Percentiles rank a stretch among this genome's conserved stretches.
Conservation (phyloP, 2,329 filamentous ascomycete genomes). For the Calonectria hongkongensis region DNA sequence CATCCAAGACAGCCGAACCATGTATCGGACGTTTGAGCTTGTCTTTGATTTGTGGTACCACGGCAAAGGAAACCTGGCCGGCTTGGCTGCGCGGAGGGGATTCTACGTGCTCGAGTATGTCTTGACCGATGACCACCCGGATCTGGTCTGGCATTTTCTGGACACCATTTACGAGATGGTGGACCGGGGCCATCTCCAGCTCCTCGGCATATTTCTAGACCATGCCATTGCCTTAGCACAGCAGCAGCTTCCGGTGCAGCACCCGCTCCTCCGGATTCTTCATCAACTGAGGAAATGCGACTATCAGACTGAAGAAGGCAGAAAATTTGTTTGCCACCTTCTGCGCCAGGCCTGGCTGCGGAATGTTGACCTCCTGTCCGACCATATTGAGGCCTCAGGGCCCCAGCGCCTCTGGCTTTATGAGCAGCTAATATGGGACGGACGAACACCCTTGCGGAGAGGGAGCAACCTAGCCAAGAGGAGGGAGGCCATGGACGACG, state of each 20-base stretch:
- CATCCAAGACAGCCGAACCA: slow-evolving; percentile 62
- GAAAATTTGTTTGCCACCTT: slow-evolving; percentile 58
- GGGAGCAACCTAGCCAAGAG: slow-evolving; percentile 56
- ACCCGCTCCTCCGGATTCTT: slow-evolving; percentile 60
- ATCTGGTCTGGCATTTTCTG: slow-evolving; percentile 62
- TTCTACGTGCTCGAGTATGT: slow-evolving; percentile 62
- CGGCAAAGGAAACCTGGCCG: slow-evolving; percentile 60
- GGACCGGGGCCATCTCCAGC: slow-evolving; percentile 59
- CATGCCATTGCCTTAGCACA: slow-evolving; percentile 56
- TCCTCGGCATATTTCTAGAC: slow-evolving; percentile 59
- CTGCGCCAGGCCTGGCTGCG: slow-evolving; percentile 61
- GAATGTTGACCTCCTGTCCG: slow-evolving; percentile 60
- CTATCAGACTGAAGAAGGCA: slow-evolving; percentile 56
- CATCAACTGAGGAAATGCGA: slow-evolving; percentile 57
- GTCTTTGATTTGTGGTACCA: slow-evolving; percentile 61
- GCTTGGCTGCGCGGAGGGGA: slow-evolving; percentile 60
- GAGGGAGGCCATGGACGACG: slow-evolving; percentile 56
- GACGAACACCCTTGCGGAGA: slow-evolving; percentile 59
- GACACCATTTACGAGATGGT: slow-evolving; percentile 64
- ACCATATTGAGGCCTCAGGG: slow-evolving; percentile 56
- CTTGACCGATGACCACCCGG: slow-evolving; percentile 61
- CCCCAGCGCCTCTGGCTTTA: slow-evolving; percentile 61
- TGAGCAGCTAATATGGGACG: slow-evolving; percentile 63
- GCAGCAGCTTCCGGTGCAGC: slow-evolving; percentile 56
- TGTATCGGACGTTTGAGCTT: slow-evolving; percentile 63